Percentiles rank a stretch among this genome's conserved stretches.
Evolutionary conservation across 1,284 basidiomycete species (phyloP).

Genomic region (Moesziomyces globuligerus): DNA sequence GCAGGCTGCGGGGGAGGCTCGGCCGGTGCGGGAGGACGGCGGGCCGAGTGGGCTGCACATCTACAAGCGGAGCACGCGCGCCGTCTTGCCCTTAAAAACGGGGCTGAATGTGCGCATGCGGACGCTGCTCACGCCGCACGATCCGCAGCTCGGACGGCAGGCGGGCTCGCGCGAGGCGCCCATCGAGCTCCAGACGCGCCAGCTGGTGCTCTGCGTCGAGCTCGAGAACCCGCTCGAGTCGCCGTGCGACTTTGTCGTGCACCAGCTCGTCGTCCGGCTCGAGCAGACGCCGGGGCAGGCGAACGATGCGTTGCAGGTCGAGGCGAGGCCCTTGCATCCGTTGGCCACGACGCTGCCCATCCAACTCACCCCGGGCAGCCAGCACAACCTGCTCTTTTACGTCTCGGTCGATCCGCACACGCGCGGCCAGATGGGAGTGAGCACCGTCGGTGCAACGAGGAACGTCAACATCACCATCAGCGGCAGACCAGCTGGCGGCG

Average conservation of each 20-base stretch:
- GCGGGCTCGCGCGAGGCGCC: background rate
- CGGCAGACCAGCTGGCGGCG: constrained; percentile 23
- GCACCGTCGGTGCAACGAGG: background rate
- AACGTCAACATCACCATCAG: constrained; percentile 42
- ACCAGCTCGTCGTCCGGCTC: constrained; percentile 31
- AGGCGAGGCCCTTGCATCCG: constrained; percentile 16
- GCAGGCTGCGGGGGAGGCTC: background rate
- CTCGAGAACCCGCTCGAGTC: constrained; percentile 44
- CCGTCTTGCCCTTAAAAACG: constrained; percentile 30
- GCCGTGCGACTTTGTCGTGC: constrained; percentile 20
- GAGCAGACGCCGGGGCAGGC: background rate
- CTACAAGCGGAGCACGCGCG: constrained; percentile 42
- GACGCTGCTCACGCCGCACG: constrained; percentile 32
- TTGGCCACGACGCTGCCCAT: constrained; percentile 18
- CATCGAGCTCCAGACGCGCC: constrained; percentile 14
- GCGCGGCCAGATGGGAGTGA: background rate
- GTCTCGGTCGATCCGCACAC: constrained; percentile 14
- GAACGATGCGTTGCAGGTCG: constrained; percentile 1
- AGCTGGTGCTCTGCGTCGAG: constrained; percentile 49
- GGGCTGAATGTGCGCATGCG: constrained; percentile 53
- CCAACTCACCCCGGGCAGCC: constrained; percentile 25
- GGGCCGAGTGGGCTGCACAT: constrained; percentile 16
- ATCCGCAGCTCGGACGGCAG: constrained; percentile 11
- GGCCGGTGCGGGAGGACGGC: background rate
- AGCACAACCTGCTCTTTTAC: constrained; percentile 46